These are phyloP conservation scores for Nematodospora anomalae DNA, from an alignment of 1,139 yeast genomes.

Conservation along the genomic window DNA sequence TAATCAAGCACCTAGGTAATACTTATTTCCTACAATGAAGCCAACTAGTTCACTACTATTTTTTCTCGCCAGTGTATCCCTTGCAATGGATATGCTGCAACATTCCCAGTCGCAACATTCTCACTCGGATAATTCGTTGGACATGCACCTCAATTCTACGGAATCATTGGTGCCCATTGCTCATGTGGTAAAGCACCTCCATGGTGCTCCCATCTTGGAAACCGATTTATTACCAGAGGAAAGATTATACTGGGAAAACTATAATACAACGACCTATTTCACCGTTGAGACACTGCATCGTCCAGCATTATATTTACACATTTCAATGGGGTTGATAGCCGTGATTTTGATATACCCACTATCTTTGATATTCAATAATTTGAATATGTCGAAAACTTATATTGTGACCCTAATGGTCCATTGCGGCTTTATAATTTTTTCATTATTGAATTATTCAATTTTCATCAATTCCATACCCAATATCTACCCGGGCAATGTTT, in stretches of 20 bases:
- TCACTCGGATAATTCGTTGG: conserved; percentile 1
- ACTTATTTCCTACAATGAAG: conserved; percentile 12
- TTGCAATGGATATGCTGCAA: conserved; percentile 14
- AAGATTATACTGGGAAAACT: conserved; percentile 71
- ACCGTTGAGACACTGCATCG: conserved; percentile 52
- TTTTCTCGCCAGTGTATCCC: conserved; percentile 7
- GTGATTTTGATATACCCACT: conserved; percentile 69
- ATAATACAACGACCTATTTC: conserved; percentile 79
- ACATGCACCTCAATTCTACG: conserved; percentile 2
- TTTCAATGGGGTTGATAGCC: conserved; percentile 44
- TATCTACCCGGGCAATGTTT: conserved; percentile 76
- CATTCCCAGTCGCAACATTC: neutral
- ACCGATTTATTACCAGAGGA: conserved; percentile 72
- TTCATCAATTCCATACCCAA: conserved; percentile 61
- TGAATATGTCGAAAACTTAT: conserved; percentile 53
- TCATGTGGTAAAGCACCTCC: conserved; percentile 56
- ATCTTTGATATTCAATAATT: conserved; percentile 61
- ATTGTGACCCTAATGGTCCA: conserved; percentile 58
- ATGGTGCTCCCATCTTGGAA: conserved; percentile 76
- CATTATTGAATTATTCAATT: conserved; percentile 58
- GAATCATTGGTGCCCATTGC: conserved; percentile 34
- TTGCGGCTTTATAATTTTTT: conserved; percentile 42
- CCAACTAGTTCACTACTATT: conserved; percentile 11
- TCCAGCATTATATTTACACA: conserved; percentile 59
- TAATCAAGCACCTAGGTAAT: no score